Evolutionary conservation across 1,284 basidiomycete species (phyloP), one percentile per base, ranked within the genome.

Genomic region (Malassezia equina): DNA sequence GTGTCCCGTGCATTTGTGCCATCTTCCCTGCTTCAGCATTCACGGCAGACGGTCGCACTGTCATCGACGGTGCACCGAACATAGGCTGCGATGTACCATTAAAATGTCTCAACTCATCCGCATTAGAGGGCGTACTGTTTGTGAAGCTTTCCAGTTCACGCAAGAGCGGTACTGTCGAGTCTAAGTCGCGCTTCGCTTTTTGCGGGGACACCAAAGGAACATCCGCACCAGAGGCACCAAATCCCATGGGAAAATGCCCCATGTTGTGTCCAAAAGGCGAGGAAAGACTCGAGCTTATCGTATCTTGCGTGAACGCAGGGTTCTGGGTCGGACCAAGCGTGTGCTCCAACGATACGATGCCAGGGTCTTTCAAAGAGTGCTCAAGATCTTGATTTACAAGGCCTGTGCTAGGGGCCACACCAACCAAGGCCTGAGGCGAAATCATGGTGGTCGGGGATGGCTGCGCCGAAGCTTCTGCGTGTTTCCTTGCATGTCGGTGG

Each of bases 161-260:
- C 25, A 50, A 32, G n/a, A 50, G 29, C 27, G 47, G 47, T 7
- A 41, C 21, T 3, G 36, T 31, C 27, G 47, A 32, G 28, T 50
- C 47, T 17, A 42, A 6, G 17, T 39, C 47, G 6, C 33, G 46
- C 33, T 48, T 48, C 12, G 44, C 13, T 15, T 32, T 46, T 7
- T 25, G 44, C 1, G 46, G 17, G 2, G 46, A 36, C 7, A 27
- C 29, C 23, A 25, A n/a, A 0, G 46, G 24, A 23, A 28, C 33
- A 32, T 46, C 44, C 3, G 44, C 24, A 5, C 33, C 32, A 34
- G 46, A 7, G 8, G 21, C 7, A 2, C 36, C 36, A 39, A 39
- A 39, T 2, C 19, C 36, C 36, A 39, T 39, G 4, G 36, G 36
- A n/a, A 39, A 39, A 9, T n/a, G 19, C 4, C 9, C 11, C 36